Conservation (phyloP, 306 rosid genomes). For the Carpinus fangiana region DNA sequence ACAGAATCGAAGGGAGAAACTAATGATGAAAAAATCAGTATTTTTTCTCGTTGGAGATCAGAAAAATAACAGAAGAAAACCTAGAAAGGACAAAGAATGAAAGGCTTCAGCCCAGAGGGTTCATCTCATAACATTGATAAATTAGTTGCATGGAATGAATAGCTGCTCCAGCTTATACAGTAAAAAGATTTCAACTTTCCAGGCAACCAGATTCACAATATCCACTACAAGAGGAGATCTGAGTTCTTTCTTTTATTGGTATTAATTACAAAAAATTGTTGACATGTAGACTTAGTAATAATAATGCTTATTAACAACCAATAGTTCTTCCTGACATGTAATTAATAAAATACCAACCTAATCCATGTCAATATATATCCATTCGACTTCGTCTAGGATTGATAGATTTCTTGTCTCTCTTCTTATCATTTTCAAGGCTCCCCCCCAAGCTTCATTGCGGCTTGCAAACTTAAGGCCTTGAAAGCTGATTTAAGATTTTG, state of each 20-base stretch:
- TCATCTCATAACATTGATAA: not conserved
- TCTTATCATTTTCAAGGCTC: too few relatives aligned
- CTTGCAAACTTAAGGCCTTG: too few relatives aligned
- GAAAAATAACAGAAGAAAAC: not conserved
- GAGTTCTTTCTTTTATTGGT: not conserved
- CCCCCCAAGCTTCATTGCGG: too few relatives aligned
- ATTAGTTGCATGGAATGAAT: not conserved
- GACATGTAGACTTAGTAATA: not conserved
- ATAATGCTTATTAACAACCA: not conserved
- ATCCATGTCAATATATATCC: not conserved
- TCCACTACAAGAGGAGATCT: not conserved
- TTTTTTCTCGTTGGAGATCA: not conserved
- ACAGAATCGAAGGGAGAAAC: not conserved
- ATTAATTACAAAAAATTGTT: not conserved
- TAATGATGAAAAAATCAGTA: not conserved
- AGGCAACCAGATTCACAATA: conserved; percentile 7
- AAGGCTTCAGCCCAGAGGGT: not conserved
- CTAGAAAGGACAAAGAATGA: not conserved
- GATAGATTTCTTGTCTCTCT: too few relatives aligned
- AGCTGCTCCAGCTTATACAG: not conserved
- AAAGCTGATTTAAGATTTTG: too few relatives aligned
- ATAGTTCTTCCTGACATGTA: not conserved
- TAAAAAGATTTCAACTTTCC: conserved; percentile 2
- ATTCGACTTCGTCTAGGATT: too few relatives aligned
- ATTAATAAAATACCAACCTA: not conserved